Conservation (phyloP, 139 green algal genomes). For the Micractinium conductrix region DNA sequence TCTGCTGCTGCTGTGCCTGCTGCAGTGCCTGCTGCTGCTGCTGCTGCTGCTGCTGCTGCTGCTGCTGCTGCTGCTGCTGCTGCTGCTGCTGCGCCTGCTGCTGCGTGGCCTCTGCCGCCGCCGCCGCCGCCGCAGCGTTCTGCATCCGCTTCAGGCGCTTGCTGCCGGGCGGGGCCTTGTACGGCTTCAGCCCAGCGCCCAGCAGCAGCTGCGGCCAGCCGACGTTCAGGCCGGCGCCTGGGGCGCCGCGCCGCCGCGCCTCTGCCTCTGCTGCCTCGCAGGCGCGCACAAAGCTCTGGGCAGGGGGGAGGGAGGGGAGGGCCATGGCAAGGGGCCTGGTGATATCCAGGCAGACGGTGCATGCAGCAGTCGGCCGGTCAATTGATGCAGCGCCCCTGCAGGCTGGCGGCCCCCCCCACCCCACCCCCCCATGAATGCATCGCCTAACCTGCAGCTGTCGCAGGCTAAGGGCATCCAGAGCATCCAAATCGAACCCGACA, state of each 20-base stretch:
- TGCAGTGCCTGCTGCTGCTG: not conserved
- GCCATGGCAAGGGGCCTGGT: too few species aligned
- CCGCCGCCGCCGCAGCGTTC: not conserved
- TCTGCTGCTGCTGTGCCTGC: not conserved
- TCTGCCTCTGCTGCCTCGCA: not conserved
- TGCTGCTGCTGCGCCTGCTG: not conserved
- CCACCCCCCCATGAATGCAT: too few species aligned
- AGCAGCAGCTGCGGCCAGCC: conserved; percentile 22
- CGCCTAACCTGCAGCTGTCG: conserved; percentile 54
- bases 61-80: not conserved
- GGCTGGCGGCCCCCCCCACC: not conserved
- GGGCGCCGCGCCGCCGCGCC: not conserved
- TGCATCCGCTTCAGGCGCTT: conserved; percentile 14
- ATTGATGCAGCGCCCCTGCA: not conserved
- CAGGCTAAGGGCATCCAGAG: conserved; percentile 62
- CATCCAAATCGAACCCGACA: conserved; percentile 64
- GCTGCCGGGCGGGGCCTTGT: not conserved
- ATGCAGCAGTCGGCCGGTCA: not conserved
- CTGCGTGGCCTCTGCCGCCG: not conserved
- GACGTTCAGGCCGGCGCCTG: too few species aligned
- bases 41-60: not conserved
- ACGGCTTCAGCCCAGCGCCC: conserved; percentile 1
- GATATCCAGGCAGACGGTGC: too few species aligned
- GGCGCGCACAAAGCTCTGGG: conserved; percentile 36
- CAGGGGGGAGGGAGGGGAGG: not conserved